Conservation (phyloP, 2,329 filamentous ascomycete genomes). For the Pseudogymnoascus sp. region DNA sequence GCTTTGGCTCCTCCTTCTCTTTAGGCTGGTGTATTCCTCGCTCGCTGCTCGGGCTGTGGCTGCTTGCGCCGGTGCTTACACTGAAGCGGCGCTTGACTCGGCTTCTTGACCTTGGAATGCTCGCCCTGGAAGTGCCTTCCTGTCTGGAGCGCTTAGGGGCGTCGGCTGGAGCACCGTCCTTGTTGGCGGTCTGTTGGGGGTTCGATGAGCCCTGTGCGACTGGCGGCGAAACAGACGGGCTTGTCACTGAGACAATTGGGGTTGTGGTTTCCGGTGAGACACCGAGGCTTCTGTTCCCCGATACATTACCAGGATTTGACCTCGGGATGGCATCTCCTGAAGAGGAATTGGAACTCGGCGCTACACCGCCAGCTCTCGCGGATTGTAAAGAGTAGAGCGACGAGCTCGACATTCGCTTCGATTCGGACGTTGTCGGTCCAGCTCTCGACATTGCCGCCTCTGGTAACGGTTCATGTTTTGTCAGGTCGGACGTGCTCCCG, state of each 20-base stretch:
- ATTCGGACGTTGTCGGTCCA: conserved; percentile 45
- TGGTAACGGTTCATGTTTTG: conserved; percentile 30
- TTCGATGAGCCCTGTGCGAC: conserved; percentile 35
- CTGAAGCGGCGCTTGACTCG: conserved; percentile 68
- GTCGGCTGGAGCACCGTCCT: neutral
- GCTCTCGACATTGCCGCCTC: conserved; percentile 41
- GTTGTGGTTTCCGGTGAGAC: conserved; percentile 39
- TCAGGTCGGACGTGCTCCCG: conserved; percentile 25
- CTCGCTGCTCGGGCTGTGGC: conserved; percentile 70
- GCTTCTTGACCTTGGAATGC: conserved; percentile 55
- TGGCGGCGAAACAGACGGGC: conserved; percentile 37
- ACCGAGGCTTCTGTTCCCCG: conserved; percentile 15
- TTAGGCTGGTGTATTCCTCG: conserved; percentile 41
- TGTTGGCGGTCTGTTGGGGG: conserved; percentile 38
- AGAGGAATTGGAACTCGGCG: conserved; percentile 44
- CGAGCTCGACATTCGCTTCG: conserved; percentile 63
- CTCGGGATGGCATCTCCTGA: conserved; percentile 36
- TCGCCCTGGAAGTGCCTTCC: conserved; percentile 28
- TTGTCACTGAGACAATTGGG: conserved; percentile 46
- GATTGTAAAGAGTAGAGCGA: conserved; percentile 65
- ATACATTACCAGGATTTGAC: conserved; percentile 17
- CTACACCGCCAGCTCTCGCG: conserved; percentile 37
- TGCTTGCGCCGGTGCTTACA: conserved; percentile 68
- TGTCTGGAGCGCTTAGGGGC: conserved; percentile 17
- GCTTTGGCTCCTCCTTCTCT: conserved; percentile 52